Evolutionary conservation across 306 rosid species (phyloP).

Genomic region (Cucumis hystrix): DNA sequence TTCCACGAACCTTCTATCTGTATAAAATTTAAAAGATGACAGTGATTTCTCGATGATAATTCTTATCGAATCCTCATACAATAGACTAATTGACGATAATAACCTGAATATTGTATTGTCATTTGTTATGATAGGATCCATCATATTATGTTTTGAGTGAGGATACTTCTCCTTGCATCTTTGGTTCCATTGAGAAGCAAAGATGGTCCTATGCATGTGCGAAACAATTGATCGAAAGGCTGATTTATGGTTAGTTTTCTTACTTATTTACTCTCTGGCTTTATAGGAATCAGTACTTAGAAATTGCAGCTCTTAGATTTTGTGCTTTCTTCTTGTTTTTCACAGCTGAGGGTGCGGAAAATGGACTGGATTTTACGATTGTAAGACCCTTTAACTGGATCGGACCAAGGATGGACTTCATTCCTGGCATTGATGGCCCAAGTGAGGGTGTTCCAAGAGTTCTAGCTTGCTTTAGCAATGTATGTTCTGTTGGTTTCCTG

Average conservation of each 20-base stretch:
- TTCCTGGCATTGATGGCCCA: slow-evolving; percentile 95
- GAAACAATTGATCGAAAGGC: slow-evolving; percentile 89
- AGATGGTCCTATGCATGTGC: slow-evolving; percentile 98
- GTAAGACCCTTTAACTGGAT: slow-evolving; percentile 96
- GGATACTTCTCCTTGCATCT: slow-evolving; percentile 78
- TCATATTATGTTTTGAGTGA: slow-evolving; percentile 69
- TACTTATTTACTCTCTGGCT: background rate
- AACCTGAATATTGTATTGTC: background rate
- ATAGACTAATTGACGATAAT: background rate
- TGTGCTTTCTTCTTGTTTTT: background rate
- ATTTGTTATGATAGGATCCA: slow-evolving; percentile 43
- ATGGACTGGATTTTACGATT: slow-evolving; percentile 76
- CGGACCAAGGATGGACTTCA: slow-evolving; percentile 94
- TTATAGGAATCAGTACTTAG: background rate
- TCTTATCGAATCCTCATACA: background rate
- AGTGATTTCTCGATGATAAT: background rate
- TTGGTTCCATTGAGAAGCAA: slow-evolving; percentile 88
- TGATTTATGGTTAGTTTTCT: slow-evolving; percentile 51
- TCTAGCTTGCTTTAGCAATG: slow-evolving; percentile 92
- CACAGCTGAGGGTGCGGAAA: slow-evolving; percentile 92
- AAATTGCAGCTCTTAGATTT: background rate
- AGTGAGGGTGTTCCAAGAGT: slow-evolving; percentile 97
- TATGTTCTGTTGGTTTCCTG: slow-evolving; percentile 14
- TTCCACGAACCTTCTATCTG: background rate
- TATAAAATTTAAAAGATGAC: background rate